Conservation (phyloP, 2,329 filamentous ascomycete genomes). For the Teratosphaeria viscida region DNA sequence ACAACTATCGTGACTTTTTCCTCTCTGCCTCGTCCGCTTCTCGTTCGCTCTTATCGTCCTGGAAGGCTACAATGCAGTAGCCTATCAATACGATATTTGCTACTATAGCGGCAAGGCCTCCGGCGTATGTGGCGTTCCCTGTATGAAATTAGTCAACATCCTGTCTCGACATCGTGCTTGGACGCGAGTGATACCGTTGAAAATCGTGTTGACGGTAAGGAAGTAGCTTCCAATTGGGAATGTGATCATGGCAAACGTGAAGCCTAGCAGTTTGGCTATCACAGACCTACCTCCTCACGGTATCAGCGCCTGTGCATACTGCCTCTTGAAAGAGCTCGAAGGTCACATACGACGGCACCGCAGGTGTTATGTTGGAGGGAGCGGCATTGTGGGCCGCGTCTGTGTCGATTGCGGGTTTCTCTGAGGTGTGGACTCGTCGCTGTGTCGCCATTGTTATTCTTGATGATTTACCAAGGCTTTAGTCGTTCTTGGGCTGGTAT, state of each 20-base stretch:
- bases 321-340: not conserved
- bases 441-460: slow-evolving; percentile 55
- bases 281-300: slow-evolving; percentile 50
- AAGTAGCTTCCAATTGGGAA: slow-evolving; percentile 86
- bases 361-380: slow-evolving; percentile 67
- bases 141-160: not conserved
- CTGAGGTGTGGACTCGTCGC: slow-evolving; percentile 53
- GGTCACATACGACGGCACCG: slow-evolving; percentile 61
- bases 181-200: slow-evolving; percentile 50
- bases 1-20: slow-evolving; percentile 22
- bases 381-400: slow-evolving; percentile 22
- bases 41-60: slow-evolving; percentile 58
- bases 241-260: slow-evolving; percentile 84
- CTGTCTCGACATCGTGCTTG: not conserved
- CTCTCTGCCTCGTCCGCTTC: slow-evolving; percentile 34
- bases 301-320: not conserved
- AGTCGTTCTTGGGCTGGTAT: not conserved
- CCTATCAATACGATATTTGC: slow-evolving; percentile 83
- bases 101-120: slow-evolving; percentile 72
- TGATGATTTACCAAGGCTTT: not conserved
- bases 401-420: slow-evolving; percentile 52
- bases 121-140: slow-evolving; percentile 86
- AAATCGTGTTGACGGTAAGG: slow-evolving; percentile 62
- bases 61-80: slow-evolving; percentile 89
- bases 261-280: slow-evolving; percentile 79